Conservation (phyloP, 2,329 filamentous ascomycete species). For the Trichoderma simmonsii region DNA sequence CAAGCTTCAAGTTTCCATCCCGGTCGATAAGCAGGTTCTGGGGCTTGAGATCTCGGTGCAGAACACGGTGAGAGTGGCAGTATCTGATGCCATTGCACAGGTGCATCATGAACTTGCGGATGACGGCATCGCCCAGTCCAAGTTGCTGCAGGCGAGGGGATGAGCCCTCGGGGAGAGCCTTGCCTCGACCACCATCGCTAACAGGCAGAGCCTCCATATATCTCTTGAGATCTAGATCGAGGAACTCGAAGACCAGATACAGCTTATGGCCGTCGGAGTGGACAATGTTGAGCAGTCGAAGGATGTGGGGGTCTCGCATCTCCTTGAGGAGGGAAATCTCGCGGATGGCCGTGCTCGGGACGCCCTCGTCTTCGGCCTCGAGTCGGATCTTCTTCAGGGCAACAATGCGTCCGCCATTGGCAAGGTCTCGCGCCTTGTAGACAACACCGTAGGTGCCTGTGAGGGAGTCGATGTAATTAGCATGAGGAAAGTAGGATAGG, state of each 20-base stretch:
- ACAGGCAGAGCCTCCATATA: slow-evolving; percentile 92
- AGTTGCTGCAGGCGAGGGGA: slow-evolving; percentile 61
- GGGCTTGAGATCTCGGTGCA: slow-evolving; percentile 86
- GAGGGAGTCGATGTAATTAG: slow-evolving; percentile 9
- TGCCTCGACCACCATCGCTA: slow-evolving; percentile 79
- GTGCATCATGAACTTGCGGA: slow-evolving; percentile 92
- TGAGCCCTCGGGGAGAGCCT: slow-evolving; percentile 76
- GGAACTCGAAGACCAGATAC: slow-evolving; percentile 88
- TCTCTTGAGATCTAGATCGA: slow-evolving; percentile 89
- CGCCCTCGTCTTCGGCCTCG: slow-evolving; percentile 91
- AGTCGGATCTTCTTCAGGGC: slow-evolving; percentile 94
- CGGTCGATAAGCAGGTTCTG: slow-evolving; percentile 85
- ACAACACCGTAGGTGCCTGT: slow-evolving; percentile 91
- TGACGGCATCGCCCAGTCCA: slow-evolving; percentile 73
- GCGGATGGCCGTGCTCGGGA: slow-evolving; percentile 87
- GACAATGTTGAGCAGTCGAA: slow-evolving; percentile 84
- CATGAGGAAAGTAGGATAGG: not conserved
- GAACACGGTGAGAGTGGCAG: slow-evolving; percentile 82
- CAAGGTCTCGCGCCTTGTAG: slow-evolving; percentile 88
- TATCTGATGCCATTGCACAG: slow-evolving; percentile 80
- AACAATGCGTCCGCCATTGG: slow-evolving; percentile 78
- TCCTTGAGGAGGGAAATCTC: slow-evolving; percentile 94
- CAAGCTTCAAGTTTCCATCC: slow-evolving; percentile 85
- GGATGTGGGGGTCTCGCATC: slow-evolving; percentile 89
- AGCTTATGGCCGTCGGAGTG: slow-evolving; percentile 94